phyloP scores from a whole-genome alignment of 257 asterid genomes.

The Eucommia ulmoides region DNA sequence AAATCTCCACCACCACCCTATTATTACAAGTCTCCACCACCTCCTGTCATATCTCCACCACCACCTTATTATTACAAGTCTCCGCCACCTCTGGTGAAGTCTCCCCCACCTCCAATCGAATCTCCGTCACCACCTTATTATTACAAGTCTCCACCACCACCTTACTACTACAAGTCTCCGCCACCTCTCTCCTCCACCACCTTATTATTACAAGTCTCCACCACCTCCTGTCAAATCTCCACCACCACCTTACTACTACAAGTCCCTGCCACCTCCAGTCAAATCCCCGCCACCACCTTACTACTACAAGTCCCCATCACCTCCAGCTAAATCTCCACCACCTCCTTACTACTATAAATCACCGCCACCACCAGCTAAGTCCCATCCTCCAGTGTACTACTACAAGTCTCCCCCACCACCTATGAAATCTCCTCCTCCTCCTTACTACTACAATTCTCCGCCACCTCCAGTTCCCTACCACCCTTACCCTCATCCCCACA shows the following conservation, averaged over 20 bases:
- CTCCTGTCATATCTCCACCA: slow-evolving; percentile 21
- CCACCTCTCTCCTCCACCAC: slow-evolving; percentile 49
- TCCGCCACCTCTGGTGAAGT: slow-evolving; percentile 13
- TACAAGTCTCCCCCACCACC: slow-evolving; percentile 22
- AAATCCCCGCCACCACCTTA: slow-evolving; percentile 22
- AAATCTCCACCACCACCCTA: slow-evolving; percentile 10
- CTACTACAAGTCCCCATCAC: slow-evolving; percentile 24
- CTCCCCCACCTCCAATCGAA: slow-evolving; percentile 8
- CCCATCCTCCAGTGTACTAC: neutral
- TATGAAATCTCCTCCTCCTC: neutral
- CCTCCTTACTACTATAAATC: slow-evolving; percentile 13
- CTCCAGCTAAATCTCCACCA: slow-evolving; percentile 16
- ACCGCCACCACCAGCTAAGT: neutral
- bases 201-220: slow-evolving; percentile 21
- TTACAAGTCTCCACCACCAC: slow-evolving; percentile 22
- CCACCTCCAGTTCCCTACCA: slow-evolving; percentile 43
- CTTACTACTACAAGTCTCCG: slow-evolving; percentile 19
- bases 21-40: slow-evolving; percentile 20
- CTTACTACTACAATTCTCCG: slow-evolving; percentile 25
- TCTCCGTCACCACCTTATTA: slow-evolving; percentile 1
- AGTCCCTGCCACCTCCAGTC: slow-evolving; percentile 31
- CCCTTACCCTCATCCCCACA: slow-evolving; percentile 21
- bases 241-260: slow-evolving; percentile 23
- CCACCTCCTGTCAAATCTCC: slow-evolving; percentile 25
- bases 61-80: slow-evolving; percentile 29